Percentiles rank a stretch among this genome's conserved stretches.
Conservation (phyloP, 2,329 filamentous ascomycete genomes). For the Chrysosporium keratinophilum region DNA sequence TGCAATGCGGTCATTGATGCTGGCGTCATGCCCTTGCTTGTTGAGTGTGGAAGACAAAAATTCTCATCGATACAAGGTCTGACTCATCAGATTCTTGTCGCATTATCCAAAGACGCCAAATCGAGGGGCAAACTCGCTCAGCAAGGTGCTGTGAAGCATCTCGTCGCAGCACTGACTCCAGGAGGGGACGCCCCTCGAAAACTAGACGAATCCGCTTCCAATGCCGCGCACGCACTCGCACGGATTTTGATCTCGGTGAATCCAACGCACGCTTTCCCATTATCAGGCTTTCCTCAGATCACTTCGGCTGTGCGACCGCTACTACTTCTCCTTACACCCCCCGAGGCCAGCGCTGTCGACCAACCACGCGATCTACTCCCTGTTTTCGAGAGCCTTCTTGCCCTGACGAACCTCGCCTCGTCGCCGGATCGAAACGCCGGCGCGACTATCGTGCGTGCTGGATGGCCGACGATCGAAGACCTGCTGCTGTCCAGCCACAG, state of each 20-base stretch:
- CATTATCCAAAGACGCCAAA: conserved; percentile 62
- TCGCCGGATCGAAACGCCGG: conserved; percentile 39
- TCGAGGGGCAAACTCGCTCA: conserved; percentile 74
- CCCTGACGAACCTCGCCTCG: conserved; percentile 86
- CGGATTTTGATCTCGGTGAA: conserved; percentile 80
- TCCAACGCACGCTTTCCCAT: conserved; percentile 72
- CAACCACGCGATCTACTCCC: conserved; percentile 68
- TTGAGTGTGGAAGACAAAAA: conserved; percentile 59
- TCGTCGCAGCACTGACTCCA: conserved; percentile 56
- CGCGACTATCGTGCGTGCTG: conserved; percentile 62
- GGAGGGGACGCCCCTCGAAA: conserved; percentile 32
- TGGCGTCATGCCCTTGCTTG: conserved; percentile 64
- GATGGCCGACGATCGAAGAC: conserved; percentile 72
- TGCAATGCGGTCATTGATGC: conserved; percentile 71
- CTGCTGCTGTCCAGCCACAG: conserved; percentile 65
- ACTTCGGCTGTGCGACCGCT: conserved; percentile 76
- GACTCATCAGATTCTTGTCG: conserved; percentile 64
- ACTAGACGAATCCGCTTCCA: conserved; percentile 39
- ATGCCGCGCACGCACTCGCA: conserved; percentile 68
- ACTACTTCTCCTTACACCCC: conserved; percentile 58
- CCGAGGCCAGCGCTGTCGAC: conserved; percentile 45
- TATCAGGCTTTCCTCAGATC: conserved; percentile 58
- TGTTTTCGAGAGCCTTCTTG: conserved; percentile 80
- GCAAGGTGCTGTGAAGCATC: conserved; percentile 80
- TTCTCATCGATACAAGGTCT: conserved; percentile 58